Evolutionary conservation across 441 rosid genomes (phyloP), one percentile per base, ranked within the genome.

Genomic region (Populus tomentosa): DNA sequence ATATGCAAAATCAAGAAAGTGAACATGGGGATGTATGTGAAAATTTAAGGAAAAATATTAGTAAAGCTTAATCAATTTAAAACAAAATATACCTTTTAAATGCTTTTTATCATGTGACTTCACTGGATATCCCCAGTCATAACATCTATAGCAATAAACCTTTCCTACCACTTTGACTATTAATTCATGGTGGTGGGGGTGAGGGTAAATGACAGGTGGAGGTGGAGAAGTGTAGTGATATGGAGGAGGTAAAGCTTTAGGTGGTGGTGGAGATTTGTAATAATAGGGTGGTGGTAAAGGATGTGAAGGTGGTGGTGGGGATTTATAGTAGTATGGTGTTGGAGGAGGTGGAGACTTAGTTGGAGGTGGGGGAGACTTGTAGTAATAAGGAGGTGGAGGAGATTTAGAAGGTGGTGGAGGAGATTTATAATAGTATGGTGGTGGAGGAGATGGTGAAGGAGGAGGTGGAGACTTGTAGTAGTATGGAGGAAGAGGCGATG

Each of bases 101-200:
- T 94, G 98, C 66, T 94, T 92, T 85, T 89, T 94, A 82, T 87
- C 88, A 67, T 94, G 98, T 11, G 98, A 94, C 78, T 91, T 91
- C n/a, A 21, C 50, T n/a, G 98, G 98, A 75, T 92, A 71, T 40
- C 16, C 59, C 97, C 94, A 90, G 77, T 92, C 97, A 71, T 94
- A 94, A 82, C 98, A 94, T 75, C 91, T 84, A 81, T 89, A 92
- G 81, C 98, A 94, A 69, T 94, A 94, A 7, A 92, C 98, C 74
- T 91, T 92, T 28, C 98, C 98, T 16, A 94, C 91, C 1, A 92
- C 98, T 85, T 92, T 94, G 68, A 92, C 86, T 9, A 90, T 80
- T 21, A 87, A 77, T n/a, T 84, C 81, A 71, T 94, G 91, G 72
- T 73, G 89, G 65, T 82, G 83, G 8, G 83, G 96, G 10, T 83